phyloP scores from a whole-genome alignment of 805 yeast species.

The Lachancea lanzarotensis region DNA sequence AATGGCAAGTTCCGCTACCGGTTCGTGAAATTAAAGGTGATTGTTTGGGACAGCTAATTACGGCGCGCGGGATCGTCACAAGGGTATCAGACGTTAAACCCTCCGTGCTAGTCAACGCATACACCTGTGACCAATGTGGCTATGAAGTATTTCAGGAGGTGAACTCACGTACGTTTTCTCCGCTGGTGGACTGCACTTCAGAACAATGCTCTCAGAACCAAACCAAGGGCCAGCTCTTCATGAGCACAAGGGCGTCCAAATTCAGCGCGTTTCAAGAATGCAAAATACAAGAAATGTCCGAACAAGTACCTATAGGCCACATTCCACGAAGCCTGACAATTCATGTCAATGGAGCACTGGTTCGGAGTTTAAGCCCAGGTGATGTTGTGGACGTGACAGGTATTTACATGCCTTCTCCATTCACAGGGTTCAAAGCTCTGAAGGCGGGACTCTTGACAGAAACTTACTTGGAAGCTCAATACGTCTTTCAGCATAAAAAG shows the following conservation, averaged over 20 bases:
- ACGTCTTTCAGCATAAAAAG: slow-evolving; percentile 79
- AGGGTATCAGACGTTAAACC: slow-evolving; percentile 97
- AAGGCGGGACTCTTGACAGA: slow-evolving; percentile 92
- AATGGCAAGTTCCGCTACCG: slow-evolving; percentile 54
- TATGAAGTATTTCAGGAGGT: slow-evolving; percentile 95
- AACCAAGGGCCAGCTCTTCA: slow-evolving; percentile 80
- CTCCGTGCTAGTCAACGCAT: slow-evolving; percentile 81
- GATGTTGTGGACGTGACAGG: slow-evolving; percentile 93
- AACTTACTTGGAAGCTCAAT: slow-evolving; percentile 85
- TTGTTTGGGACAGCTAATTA: slow-evolving; percentile 77
- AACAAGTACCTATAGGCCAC: slow-evolving; percentile 97
- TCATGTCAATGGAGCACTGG: slow-evolving; percentile 89
- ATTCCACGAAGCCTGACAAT: slow-evolving; percentile 83
- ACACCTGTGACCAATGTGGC: slow-evolving; percentile 97
- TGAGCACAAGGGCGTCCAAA: slow-evolving; percentile 93
- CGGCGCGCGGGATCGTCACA: slow-evolving; percentile 90
- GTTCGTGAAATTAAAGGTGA: slow-evolving; percentile 86
- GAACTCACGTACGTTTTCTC: slow-evolving; percentile 72
- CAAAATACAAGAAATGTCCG: slow-evolving; percentile 86
- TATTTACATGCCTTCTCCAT: slow-evolving; percentile 87
- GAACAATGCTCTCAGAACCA: slow-evolving; percentile 70
- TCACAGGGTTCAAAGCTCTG: slow-evolving; percentile 90
- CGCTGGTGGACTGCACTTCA: slow-evolving; percentile 83
- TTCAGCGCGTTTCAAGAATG: slow-evolving; percentile 94
- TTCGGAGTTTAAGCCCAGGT: slow-evolving; percentile 85